Evolutionary conservation across 2,329 filamentous ascomycete species (phyloP).

Genomic region (Hypomyces rosellus): DNA sequence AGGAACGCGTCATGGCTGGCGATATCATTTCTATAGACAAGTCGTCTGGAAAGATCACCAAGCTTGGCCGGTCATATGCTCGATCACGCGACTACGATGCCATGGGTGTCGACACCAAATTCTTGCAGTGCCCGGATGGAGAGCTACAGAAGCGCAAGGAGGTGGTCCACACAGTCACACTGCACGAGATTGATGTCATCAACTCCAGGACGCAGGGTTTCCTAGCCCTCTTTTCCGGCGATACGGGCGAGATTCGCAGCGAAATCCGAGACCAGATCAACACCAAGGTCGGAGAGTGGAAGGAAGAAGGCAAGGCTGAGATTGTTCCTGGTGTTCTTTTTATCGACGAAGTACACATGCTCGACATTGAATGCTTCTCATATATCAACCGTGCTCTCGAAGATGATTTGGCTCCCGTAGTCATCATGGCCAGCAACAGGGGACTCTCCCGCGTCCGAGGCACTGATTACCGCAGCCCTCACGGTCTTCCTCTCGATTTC

Average conservation of each 20-base stretch:
- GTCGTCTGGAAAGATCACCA: constrained; percentile 95
- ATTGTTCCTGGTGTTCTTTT: constrained; percentile 96
- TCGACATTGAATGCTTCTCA: constrained; percentile 98
- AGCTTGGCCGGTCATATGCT: constrained; percentile 90
- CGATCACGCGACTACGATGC: constrained; percentile 97
- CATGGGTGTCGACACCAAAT: constrained; percentile 97
- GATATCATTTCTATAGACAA: constrained; percentile 99
- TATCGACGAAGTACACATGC: constrained; percentile 99
- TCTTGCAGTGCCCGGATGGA: constrained; percentile 93
- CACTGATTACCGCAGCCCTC: constrained; percentile 87
- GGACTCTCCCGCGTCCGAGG: constrained; percentile 87
- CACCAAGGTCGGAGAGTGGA: constrained; percentile 98
- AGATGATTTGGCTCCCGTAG: constrained; percentile 88
- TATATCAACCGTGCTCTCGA: constrained; percentile 97
- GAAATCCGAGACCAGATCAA: constrained; percentile 99
- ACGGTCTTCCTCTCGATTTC: constrained; percentile 92
- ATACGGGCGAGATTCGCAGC: constrained; percentile 94
- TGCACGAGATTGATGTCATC: constrained; percentile 99
- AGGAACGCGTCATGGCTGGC: constrained; percentile 97
- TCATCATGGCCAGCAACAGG: constrained; percentile 98
- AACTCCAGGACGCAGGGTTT: constrained; percentile 99
- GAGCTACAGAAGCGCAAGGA: constrained; percentile 97
- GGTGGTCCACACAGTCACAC: constrained; percentile 90
- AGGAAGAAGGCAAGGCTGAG: constrained; percentile 97
- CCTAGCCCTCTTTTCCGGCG: constrained; percentile 91